Conservation (phyloP, 768 basidiomycete genomes). For the Tulasnella sp. region DNA sequence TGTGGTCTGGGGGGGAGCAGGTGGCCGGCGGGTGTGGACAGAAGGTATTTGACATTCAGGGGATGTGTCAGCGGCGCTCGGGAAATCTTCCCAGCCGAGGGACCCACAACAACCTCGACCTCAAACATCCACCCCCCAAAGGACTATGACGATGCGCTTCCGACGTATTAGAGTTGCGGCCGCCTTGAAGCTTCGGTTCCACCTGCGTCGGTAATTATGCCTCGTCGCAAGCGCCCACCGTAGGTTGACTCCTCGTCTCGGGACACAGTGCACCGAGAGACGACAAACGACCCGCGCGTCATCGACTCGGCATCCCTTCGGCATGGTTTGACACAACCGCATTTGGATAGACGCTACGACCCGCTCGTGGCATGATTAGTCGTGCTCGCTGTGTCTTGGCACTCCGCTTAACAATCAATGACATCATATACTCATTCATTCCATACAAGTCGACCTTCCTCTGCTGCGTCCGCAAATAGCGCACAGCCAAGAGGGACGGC, state of each 20-base stretch:
- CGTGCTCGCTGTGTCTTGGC: not conserved
- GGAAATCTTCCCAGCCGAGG: not conserved
- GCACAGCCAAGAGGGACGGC: not conserved
- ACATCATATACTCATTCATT: not conserved
- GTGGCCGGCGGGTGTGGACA: not conserved
- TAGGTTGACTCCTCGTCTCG: not conserved
- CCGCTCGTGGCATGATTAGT: not conserved
- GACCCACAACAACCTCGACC: not conserved
- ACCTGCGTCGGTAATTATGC: not conserved
- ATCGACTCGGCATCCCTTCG: conserved; percentile 13
- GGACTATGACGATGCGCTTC: not conserved
- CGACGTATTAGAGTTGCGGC: not conserved
- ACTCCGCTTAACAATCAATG: not conserved
- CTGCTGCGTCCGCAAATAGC: not conserved
- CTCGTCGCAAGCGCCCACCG: not conserved
- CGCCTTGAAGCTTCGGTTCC: not conserved
- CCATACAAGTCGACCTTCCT: no score
- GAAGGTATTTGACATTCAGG: not conserved
- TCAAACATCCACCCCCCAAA: not conserved
- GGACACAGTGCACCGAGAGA: not conserved
- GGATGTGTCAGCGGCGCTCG: not conserved
- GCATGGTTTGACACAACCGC: not conserved
- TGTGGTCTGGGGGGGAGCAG: not conserved
- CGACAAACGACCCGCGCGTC: not conserved
- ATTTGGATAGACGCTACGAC: not conserved